phyloP scores from a whole-genome alignment of 345 rosid species.

The Excoecaria cochinchinensis region DNA sequence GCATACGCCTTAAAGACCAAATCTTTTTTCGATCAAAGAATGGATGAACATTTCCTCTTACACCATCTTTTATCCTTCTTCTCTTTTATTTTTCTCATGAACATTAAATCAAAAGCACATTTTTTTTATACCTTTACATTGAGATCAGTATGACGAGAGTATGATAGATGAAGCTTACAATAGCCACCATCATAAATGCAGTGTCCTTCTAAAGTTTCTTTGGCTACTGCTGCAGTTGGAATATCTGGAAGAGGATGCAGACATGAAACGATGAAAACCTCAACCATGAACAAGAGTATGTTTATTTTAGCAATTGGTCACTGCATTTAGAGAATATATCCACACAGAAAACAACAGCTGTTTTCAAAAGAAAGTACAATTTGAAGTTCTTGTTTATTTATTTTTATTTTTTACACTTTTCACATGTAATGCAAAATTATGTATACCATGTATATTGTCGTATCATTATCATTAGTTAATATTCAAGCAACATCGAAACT shows the following conservation, averaged over 20 bases:
- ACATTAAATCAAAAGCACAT: slow-evolving; percentile 58
- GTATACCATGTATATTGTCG: too few species aligned
- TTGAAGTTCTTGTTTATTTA: background rate
- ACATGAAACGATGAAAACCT: slow-evolving; percentile 15
- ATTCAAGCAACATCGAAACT: too few species aligned
- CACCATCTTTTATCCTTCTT: slow-evolving; percentile 35
- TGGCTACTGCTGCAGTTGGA: slow-evolving; percentile 76
- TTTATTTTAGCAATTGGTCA: background rate
- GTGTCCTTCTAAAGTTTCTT: slow-evolving; percentile 93
- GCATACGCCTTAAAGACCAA: slow-evolving; percentile 47
- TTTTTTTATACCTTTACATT: slow-evolving; percentile 94
- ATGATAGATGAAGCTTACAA: slow-evolving; percentile 99
- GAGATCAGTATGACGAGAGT: slow-evolving; percentile 99
- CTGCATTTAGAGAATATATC: background rate
- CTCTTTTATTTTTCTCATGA: slow-evolving; percentile 36
- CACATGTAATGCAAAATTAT: too few species aligned
- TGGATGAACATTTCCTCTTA: slow-evolving; percentile 39
- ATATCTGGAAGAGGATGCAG: slow-evolving; percentile 50
- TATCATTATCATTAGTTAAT: too few species aligned
- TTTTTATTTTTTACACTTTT: too few species aligned
- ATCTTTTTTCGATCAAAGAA: slow-evolving; percentile 41
- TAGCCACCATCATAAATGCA: slow-evolving; percentile 99
- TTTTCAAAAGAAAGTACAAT: background rate
- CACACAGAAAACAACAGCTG: background rate
- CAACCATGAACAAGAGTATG: background rate